These are phyloP conservation scores for Quercus berberidifolia DNA, from an alignment of 306 rosid genomes.

Conservation along the genomic window DNA sequence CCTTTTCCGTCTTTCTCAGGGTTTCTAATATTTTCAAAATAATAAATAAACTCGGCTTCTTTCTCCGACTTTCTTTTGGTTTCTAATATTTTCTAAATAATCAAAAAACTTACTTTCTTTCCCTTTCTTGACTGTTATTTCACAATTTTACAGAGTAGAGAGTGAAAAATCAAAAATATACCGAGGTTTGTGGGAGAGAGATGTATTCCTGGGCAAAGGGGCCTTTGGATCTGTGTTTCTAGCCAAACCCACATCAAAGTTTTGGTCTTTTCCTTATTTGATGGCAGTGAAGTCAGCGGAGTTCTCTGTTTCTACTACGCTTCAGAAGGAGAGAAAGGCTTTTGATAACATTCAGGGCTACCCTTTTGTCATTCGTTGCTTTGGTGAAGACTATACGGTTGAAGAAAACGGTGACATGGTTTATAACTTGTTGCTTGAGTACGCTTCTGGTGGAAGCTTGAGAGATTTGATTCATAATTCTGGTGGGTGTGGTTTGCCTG, in stretches of 20 bases:
- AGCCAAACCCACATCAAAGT: neutral
- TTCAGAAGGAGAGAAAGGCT: slow-evolving; percentile 11
- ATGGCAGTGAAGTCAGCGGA: slow-evolving; percentile 24
- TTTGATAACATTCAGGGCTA: slow-evolving; percentile 4
- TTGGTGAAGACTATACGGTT: slow-evolving; percentile 13
- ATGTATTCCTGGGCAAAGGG: slow-evolving; percentile 18
- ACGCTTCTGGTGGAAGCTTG: slow-evolving; percentile 18
- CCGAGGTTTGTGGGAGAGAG: neutral
- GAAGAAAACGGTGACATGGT: neutral
- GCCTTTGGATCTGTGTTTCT: slow-evolving; percentile 24
- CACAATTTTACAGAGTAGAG: too few relatives aligned
- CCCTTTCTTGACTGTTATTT: too few relatives aligned
- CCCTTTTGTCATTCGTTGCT: slow-evolving; percentile 2
- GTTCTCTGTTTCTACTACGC: slow-evolving; percentile 6
- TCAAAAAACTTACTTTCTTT: too few relatives aligned
- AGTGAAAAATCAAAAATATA: too few relatives aligned
- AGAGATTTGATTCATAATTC: neutral
- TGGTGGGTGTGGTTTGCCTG: neutral
- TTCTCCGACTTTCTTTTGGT: too few relatives aligned
- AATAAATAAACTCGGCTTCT: too few relatives aligned
- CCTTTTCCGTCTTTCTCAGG: too few relatives aligned
- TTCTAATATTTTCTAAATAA: too few relatives aligned
- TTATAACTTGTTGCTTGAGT: slow-evolving; percentile 21
- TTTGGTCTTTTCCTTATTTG: slow-evolving; percentile 1
- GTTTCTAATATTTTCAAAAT: too few relatives aligned